Base-by-base conservation (phyloP, 768 basidiomycete species). In the Hortiboletus flavorubellus region DNA sequence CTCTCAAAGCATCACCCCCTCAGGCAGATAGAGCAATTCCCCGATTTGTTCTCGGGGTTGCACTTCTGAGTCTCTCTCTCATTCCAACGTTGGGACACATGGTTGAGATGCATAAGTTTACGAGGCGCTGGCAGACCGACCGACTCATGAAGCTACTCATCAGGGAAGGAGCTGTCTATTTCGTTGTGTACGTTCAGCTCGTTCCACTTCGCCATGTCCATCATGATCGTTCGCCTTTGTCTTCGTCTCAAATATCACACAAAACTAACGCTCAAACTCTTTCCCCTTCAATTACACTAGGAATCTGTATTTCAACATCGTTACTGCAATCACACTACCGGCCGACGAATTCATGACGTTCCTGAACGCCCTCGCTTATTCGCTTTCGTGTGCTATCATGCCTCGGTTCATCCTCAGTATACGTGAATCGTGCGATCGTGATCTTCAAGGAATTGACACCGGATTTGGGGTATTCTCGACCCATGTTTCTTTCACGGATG, bases 371-470 rank as follows among this genome's bases (percentile, higher is more conserved):
- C 3, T 54, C 21, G 21, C 23, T 18, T 54, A 43, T 26, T 21
- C 41, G 8, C 18, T 38, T 23, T 15, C 54, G 8, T 48, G 39
- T 23, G 30, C 38, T 16, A 26, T 53, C 23, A 59, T 60, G 16
- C 53, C 54, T 12, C 53, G 60, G 3, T 63, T 62, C 30, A 50
- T 62, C 41, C 49, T 63, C 8, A 46, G 26, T 11, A 41, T 62
- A 9, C 55, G 61, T 26, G 53, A 49, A 7, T 11, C 46, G 18
- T 49, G 37, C 34, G 31, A 49, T 7, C 35, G 21, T 6, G 49
- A 45, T 31, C 12, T 31, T 14, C 51, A 26, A 5, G 53, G 51
- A 2, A 45, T 62, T 5, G 60, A 62, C 18, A 50, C 41, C 11
- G 61, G 56, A 41, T 59, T 59, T 16, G 56, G 56, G 0, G 35